These are phyloP conservation scores for Piedraia hortae DNA, from an alignment of 2,329 filamentous ascomycete species.

Conservation along the genomic window DNA sequence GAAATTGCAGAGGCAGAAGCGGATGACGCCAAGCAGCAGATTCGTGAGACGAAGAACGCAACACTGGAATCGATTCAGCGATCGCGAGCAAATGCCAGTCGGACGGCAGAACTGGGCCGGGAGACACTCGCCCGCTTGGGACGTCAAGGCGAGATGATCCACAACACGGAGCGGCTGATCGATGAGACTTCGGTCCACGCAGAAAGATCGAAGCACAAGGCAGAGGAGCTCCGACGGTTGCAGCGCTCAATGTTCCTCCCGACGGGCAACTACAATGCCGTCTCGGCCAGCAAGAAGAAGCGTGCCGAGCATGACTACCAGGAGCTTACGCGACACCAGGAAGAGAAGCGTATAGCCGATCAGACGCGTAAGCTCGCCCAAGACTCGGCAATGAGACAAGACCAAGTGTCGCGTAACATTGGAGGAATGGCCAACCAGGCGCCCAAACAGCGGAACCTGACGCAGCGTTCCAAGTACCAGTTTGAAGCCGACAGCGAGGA, in stretches of 20 bases:
- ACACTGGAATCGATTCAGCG: slow-evolving; percentile 37
- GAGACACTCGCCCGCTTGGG: slow-evolving; percentile 47
- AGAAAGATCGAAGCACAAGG: slow-evolving; percentile 48
- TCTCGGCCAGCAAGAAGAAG: slow-evolving; percentile 26
- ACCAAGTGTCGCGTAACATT: slow-evolving; percentile 28
- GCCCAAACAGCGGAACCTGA: slow-evolving; percentile 17
- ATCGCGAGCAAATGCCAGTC: slow-evolving; percentile 19
- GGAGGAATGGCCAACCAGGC: slow-evolving; percentile 21
- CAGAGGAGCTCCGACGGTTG: slow-evolving; percentile 55
- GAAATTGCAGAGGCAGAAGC: slow-evolving; percentile 48
- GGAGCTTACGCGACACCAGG: slow-evolving; percentile 25
- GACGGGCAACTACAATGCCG: slow-evolving; percentile 13
- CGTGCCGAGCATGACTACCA: slow-evolving; percentile 33
- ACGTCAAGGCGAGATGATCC: slow-evolving; percentile 51
- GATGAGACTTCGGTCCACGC: slow-evolving; percentile 49
- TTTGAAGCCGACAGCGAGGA: slow-evolving; percentile 50
- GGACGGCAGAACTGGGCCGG: slow-evolving; percentile 41
- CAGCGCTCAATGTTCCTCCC: slow-evolving; percentile 60
- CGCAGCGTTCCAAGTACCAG: slow-evolving; percentile 44
- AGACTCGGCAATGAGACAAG: slow-evolving; percentile 23
- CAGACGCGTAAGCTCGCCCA: slow-evolving; percentile 3
- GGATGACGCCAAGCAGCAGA: slow-evolving; percentile 43
- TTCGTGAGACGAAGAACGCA: slow-evolving; percentile 47
- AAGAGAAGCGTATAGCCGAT: slow-evolving; percentile 13
- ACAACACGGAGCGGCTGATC: slow-evolving; percentile 60